phyloP scores from a whole-genome alignment of 495 filamentous ascomycete species.

The Tuber melanosporum region DNA sequence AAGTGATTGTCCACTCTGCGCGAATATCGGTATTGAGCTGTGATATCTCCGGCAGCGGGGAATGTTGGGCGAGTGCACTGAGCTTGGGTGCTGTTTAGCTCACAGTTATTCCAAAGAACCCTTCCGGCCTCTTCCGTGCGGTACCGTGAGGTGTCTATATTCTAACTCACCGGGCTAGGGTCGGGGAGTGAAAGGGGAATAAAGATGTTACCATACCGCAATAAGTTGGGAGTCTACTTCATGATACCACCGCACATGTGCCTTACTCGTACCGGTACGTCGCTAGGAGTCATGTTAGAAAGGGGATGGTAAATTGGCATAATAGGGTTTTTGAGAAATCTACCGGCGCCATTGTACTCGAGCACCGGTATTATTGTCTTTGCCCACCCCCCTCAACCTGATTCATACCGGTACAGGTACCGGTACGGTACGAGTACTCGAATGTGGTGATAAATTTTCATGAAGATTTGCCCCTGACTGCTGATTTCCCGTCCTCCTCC shows the following conservation, averaged over 20 bases:
- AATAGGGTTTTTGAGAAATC: neutral
- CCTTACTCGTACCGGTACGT: neutral
- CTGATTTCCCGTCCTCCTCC: neutral
- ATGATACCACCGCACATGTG: too few relatives aligned
- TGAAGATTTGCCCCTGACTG: neutral
- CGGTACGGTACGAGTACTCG: too few relatives aligned
- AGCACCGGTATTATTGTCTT: neutral
- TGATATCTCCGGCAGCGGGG: neutral
- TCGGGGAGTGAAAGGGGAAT: neutral
- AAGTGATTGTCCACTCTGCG: neutral
- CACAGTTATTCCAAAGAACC: neutral
- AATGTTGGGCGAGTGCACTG: neutral
- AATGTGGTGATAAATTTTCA: neutral
- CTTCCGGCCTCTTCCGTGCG: neutral
- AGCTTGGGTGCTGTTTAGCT: neutral
- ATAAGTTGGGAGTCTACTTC: too few relatives aligned
- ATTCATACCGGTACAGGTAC: neutral
- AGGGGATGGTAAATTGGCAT: neutral
- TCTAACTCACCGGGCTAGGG: neutral
- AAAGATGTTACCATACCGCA: neutral
- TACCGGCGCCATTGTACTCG: neutral
- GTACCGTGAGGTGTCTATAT: neutral
- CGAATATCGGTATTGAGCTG: neutral
- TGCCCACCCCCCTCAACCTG: neutral
- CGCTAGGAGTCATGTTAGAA: neutral